phyloP scores from a whole-genome alignment of 169 alveolate species.

The Fabrea salina region DNA sequence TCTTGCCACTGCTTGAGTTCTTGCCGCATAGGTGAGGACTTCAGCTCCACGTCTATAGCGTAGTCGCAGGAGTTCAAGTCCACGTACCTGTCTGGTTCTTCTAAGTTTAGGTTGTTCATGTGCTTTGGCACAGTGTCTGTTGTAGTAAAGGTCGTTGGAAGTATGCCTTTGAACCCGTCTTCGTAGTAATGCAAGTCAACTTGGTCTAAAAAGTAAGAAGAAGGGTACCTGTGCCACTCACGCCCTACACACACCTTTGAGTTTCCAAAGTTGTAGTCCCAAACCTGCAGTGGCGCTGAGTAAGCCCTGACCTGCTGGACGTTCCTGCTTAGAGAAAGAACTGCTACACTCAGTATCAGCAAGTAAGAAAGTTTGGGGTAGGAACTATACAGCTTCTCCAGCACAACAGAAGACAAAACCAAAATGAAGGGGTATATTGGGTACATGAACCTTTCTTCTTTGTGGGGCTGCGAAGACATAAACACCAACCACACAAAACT shows the following conservation, averaged over 20 bases:
- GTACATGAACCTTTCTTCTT: slow-evolving; percentile 33
- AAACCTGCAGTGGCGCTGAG: slow-evolving; percentile 19
- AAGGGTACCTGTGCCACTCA: slow-evolving; percentile 22
- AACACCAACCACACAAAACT: neutral
- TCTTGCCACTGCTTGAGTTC: neutral
- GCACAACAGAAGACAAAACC: neutral
- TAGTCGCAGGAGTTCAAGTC: neutral
- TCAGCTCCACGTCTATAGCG: neutral
- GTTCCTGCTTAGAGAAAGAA: neutral
- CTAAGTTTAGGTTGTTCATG: slow-evolving; percentile 14
- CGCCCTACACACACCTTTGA: slow-evolving; percentile 16
- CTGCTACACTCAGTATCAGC: neutral
- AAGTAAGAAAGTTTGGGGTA: neutral
- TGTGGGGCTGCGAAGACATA: slow-evolving; percentile 24
- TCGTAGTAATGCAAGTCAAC: neutral
- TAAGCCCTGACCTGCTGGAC: neutral
- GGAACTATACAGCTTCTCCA: neutral
- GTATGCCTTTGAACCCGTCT: slow-evolving; percentile 15
- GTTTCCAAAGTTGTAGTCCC: neutral
- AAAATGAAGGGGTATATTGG: slow-evolving; percentile 7
- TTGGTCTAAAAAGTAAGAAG: neutral
- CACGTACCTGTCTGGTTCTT: slow-evolving; percentile 1
- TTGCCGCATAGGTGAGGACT: neutral
- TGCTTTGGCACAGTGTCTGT: neutral
- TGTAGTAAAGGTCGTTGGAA: neutral